phyloP scores from a whole-genome alignment of 495 filamentous ascomycete species.

The Penicillium angulare region DNA sequence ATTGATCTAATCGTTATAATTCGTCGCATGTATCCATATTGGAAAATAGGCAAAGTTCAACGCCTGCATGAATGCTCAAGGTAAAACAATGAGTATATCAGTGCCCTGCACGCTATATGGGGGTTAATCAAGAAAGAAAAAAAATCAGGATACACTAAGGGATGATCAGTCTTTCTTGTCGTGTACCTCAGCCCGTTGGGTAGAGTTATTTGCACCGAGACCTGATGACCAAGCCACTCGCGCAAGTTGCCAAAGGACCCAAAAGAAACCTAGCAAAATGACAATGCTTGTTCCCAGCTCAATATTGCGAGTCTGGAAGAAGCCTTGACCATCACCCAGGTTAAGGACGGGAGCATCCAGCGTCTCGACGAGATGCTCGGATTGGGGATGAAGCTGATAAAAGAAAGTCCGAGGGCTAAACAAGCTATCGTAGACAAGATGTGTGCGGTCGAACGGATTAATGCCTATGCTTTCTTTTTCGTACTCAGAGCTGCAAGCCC shows the following conservation, averaged over 20 bases:
- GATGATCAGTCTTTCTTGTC: conserved; percentile 23
- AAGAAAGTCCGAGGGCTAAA: conserved; percentile 82
- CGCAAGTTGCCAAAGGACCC: conserved; percentile 68
- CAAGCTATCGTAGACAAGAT: conserved; percentile 83
- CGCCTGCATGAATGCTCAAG: not conserved
- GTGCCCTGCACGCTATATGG: conserved; percentile 7
- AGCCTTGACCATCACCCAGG: conserved; percentile 34
- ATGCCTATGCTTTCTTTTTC: conserved; percentile 67
- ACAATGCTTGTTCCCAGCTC: conserved; percentile 68
- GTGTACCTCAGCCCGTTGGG: conserved; percentile 1
- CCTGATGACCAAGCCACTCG: conserved; percentile 34
- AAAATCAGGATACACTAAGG: not conserved
- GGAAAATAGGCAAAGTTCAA: too few relatives aligned
- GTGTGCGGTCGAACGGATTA: conserved; percentile 82
- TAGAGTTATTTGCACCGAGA: conserved; percentile 1
- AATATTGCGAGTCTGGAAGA: conserved; percentile 56
- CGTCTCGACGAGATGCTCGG: conserved; percentile 52
- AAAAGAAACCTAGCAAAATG: conserved; percentile 70
- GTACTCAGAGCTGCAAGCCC: conserved; percentile 80
- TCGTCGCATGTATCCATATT: too few relatives aligned
- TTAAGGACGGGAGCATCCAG: conserved; percentile 73
- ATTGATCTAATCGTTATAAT: too few relatives aligned
- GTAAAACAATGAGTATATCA: not conserved
- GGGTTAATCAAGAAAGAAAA: not conserved
- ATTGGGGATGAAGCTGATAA: conserved; percentile 71